Conservation (phyloP, 106 monocot species). For the Apostasia shenzhenica region DNA sequence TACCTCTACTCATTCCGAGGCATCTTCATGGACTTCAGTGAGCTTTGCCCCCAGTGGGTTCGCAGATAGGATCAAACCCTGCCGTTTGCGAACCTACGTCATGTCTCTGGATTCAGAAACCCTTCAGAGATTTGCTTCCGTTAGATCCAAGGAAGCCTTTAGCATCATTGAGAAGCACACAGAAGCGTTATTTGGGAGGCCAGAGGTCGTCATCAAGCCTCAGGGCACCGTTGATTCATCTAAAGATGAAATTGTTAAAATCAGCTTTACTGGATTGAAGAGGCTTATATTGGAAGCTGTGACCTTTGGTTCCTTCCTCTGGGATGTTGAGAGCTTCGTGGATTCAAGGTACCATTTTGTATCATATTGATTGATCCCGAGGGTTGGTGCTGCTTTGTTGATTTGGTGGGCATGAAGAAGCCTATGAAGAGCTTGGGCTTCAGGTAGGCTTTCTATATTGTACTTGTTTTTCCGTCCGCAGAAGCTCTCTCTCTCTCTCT, state of each 20-base stretch:
- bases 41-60: neutral
- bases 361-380: slow-evolving; percentile 17
- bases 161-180: slow-evolving; percentile 80
- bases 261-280: slow-evolving; percentile 63
- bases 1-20: slow-evolving; percentile 25
- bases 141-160: slow-evolving; percentile 81
- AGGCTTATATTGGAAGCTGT: slow-evolving; percentile 84
- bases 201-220: slow-evolving; percentile 52
- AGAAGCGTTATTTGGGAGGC: slow-evolving; percentile 72
- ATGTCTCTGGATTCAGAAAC: slow-evolving; percentile 80
- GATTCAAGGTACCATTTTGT: slow-evolving; percentile 87
- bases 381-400: no score
- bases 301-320: slow-evolving; percentile 86
- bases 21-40: slow-evolving; percentile 16
- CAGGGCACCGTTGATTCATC: slow-evolving; percentile 54
- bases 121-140: slow-evolving; percentile 51
- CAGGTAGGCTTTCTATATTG: no score
- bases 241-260: slow-evolving; percentile 65
- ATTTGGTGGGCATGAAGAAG: no score
- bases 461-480: no score
- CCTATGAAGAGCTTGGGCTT: no score
- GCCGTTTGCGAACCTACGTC: slow-evolving; percentile 46
- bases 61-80: slow-evolving; percentile 18
- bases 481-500: no score
- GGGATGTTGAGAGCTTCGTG: slow-evolving; percentile 89